Conservation (phyloP, 805 yeast species). For the Wickerhamomyces alni region DNA sequence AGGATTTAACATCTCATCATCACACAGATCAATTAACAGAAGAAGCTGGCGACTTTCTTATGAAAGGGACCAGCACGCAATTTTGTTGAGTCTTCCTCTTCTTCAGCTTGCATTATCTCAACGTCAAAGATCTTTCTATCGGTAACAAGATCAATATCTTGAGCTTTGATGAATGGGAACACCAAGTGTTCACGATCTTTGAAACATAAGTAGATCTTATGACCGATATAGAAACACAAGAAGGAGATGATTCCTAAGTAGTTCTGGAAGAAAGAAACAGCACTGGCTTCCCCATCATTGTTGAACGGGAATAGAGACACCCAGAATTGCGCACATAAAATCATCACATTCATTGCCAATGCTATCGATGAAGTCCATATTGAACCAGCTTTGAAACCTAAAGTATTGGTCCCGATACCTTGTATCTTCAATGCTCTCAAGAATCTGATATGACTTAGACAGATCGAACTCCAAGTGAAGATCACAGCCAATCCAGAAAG, state of each 20-base stretch:
- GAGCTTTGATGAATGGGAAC: constrained; percentile 29
- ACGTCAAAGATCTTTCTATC: constrained; percentile 46
- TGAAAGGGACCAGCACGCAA: constrained; percentile 26
- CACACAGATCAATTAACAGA: not conserved
- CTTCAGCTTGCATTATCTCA: constrained; percentile 39
- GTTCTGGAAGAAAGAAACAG: constrained; percentile 41
- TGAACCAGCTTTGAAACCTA: constrained; percentile 43
- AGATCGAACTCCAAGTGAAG: constrained; percentile 57
- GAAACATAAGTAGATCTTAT: constrained; percentile 30
- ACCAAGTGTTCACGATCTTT: not conserved
- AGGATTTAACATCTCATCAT: too few relatives aligned
- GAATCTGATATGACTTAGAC: constrained; percentile 49
- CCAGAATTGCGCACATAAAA: constrained; percentile 58
- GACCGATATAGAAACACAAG: constrained; percentile 37
- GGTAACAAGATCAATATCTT: constrained; percentile 49
- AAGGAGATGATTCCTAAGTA: constrained; percentile 44
- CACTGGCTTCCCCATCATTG: constrained; percentile 29
- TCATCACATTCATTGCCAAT: constrained; percentile 38
- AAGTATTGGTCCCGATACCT: constrained; percentile 39
- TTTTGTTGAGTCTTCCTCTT: constrained; percentile 24
- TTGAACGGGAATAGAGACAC: constrained; percentile 54
- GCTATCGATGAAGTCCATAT: constrained; percentile 47
- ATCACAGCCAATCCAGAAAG: constrained; percentile 56
- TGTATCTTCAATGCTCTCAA: constrained; percentile 52
- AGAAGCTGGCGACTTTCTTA: constrained; percentile 20